Conservation (phyloP, 1,284 basidiomycete species). For the Cutaneotrichosporon curvatum region DNA sequence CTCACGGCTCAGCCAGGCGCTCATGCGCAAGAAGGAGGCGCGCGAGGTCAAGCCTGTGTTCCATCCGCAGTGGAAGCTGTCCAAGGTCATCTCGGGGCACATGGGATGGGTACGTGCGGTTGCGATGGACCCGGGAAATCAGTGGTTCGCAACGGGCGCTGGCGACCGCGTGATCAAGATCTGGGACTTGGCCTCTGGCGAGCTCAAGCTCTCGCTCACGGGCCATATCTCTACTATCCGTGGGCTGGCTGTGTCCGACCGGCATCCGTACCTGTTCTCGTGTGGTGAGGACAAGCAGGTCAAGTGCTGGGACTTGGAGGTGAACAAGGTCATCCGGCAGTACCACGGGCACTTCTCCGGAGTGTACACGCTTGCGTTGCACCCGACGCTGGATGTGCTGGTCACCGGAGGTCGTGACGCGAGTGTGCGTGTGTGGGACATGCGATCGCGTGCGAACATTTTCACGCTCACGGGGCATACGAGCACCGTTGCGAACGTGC, state of each 20-base stretch:
- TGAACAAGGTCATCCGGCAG: conserved; percentile 97
- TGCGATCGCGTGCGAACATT: conserved; percentile 94
- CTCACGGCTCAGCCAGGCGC: conserved; percentile 69
- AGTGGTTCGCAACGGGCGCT: conserved; percentile 97
- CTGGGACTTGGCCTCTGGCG: conserved; percentile 96
- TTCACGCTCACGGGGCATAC: conserved; percentile 90
- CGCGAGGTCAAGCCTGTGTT: conserved; percentile 88
- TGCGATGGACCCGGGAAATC: conserved; percentile 93
- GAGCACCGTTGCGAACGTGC: conserved; percentile 86
- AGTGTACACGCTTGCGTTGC: conserved; percentile 80
- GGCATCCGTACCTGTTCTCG: conserved; percentile 96
- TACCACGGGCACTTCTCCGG: conserved; percentile 97
- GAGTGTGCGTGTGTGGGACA: conserved; percentile 93
- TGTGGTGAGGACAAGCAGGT: conserved; percentile 99
- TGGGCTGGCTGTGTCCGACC: conserved; percentile 80
- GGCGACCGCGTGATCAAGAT: conserved; percentile 98
- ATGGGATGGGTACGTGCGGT: conserved; percentile 96
- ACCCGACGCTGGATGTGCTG: conserved; percentile 91
- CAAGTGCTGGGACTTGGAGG: conserved; percentile 98
- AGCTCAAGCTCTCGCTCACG: conserved; percentile 89
- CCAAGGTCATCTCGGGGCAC: conserved; percentile 95
- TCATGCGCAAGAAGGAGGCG: conserved; percentile 82
- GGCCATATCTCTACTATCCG: conserved; percentile 97
- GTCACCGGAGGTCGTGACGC: conserved; percentile 94
- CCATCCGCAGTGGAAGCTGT: conserved; percentile 88